Conservation (phyloP, 1,139 yeast genomes). For the Yueomyces sp. region DNA sequence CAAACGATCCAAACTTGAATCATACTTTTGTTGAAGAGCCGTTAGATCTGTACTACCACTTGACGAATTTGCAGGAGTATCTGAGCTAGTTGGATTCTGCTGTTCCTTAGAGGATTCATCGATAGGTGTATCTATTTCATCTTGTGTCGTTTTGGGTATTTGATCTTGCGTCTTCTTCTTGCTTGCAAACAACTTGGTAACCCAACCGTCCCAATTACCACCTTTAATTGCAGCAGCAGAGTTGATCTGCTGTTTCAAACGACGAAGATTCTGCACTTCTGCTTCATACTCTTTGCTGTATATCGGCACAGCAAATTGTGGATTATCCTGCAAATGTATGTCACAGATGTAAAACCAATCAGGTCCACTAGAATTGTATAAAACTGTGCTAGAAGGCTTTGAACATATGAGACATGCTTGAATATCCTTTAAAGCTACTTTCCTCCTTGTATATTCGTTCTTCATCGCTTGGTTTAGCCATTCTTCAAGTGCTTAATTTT, state of each 20-base stretch:
- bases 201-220: conserved; percentile 26
- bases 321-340: conserved; percentile 44
- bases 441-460: conserved; percentile 25
- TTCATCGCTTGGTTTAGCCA: conserved; percentile 9
- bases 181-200: conserved; percentile 13
- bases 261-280: conserved; percentile 29
- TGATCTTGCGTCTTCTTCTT: conserved; percentile 10
- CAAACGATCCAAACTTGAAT: conserved; percentile 16
- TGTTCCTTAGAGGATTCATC: conserved; percentile 10
- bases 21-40: conserved; percentile 16
- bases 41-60: conserved; percentile 6
- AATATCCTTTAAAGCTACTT: conserved; percentile 43
- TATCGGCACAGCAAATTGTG: conserved; percentile 46
- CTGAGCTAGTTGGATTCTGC: conserved; percentile 9
- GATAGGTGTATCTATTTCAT: conserved; percentile 10
- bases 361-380: conserved; percentile 29
- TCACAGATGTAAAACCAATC: conserved; percentile 66
- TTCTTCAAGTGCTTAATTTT: not conserved
- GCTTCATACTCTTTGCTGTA: conserved; percentile 35
- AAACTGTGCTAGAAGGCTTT: conserved; percentile 50
- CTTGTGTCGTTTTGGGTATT: conserved; percentile 14
- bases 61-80: not conserved
- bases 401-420: conserved; percentile 57
- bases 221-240: conserved; percentile 5
- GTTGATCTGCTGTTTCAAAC: conserved; percentile 32